Evolutionary conservation across 106 monocot genomes (phyloP).

Genomic region (Gastrodia elata): DNA sequence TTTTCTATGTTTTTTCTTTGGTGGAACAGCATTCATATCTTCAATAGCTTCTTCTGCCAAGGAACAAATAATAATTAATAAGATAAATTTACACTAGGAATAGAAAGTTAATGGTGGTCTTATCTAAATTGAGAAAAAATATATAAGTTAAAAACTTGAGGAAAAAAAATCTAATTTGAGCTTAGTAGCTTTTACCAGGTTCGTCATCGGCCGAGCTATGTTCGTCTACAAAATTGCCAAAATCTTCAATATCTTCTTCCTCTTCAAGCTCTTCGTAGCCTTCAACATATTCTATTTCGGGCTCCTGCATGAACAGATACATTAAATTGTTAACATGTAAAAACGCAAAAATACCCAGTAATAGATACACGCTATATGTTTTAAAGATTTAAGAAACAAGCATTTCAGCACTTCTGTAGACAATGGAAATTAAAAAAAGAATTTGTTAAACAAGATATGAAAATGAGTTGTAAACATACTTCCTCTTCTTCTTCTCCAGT

Average conservation of each 20-base stretch:
- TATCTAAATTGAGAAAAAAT: too few relatives aligned
- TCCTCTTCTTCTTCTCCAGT: slow-evolving; percentile 52
- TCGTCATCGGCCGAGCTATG: slow-evolving; percentile 18
- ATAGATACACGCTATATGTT: neutral
- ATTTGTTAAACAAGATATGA: neutral
- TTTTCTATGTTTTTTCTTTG: slow-evolving; percentile 26
- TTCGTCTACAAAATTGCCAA: slow-evolving; percentile 34
- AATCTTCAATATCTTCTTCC: slow-evolving; percentile 88
- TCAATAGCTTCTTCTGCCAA: slow-evolving; percentile 23
- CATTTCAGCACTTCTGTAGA: neutral
- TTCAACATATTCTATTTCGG: slow-evolving; percentile 86
- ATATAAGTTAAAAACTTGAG: neutral
- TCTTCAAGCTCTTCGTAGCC: slow-evolving; percentile 66
- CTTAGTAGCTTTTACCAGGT: slow-evolving; percentile 15
- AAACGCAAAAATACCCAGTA: neutral
- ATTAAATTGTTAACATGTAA: too few relatives aligned
- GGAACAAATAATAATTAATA: neutral
- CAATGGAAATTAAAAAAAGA: neutral
- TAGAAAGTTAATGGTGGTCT: neutral
- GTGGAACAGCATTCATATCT: slow-evolving; percentile 14
- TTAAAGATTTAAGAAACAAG: neutral
- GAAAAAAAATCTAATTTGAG: neutral
- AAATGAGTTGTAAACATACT: slow-evolving; percentile 1
- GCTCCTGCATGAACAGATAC: slow-evolving; percentile 31
- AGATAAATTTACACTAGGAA: neutral